Base-by-base conservation (phyloP, 345 rosid species). In the Atalantia buxifolia region DNA sequence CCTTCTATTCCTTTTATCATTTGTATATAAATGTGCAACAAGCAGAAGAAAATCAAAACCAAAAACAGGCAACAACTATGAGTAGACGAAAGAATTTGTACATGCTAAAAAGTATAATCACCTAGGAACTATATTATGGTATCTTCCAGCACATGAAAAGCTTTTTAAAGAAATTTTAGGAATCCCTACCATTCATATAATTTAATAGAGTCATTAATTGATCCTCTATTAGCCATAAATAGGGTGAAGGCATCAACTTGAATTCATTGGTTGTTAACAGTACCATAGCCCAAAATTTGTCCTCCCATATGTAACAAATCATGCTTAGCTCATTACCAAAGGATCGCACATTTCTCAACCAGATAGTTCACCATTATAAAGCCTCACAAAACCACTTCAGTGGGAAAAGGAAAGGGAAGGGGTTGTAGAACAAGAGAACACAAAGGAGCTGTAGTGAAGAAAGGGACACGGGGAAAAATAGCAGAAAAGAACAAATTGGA, bases 1-100 rank as follows among this genome's bases (percentile, higher is more conserved):
- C 98, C 99, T 83, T 94, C 83, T 76, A 96, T 96, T 80, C 98
- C 98, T 86, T 94, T 96, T 73, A 94, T 92, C 98, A 94, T 92
- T 88, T 96, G 98, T 98, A 96, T 92, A 84, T 55, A 81, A 56
- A 81, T 66, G 48, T 12, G 60, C 71, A 67, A 53, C 69, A 69
- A 70, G 48, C 35, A 68, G 16, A 79, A 28, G 74, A 12, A 71
- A 78, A 76, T 56, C 42, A 57, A 71, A 77, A 28, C 57, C 38
- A 24, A 21, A 53, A 25, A 48, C 3, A n/a, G 67, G 48, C 30
- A 42, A 16, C 48, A 27, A 12, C 19, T 33, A 28, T 21, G 57
- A 73, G 53, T 55, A 27, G 78, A 50, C 6, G 56, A 24, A n/a
- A 63, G 42, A 40, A 69, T 25, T 35, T 33, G 67, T 24, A 2